A percentile compares a stretch with the other conserved stretches of the same genome.
phyloP scores from a whole-genome alignment of 2,329 filamentous ascomycete genomes.

The Nemania sp. region DNA sequence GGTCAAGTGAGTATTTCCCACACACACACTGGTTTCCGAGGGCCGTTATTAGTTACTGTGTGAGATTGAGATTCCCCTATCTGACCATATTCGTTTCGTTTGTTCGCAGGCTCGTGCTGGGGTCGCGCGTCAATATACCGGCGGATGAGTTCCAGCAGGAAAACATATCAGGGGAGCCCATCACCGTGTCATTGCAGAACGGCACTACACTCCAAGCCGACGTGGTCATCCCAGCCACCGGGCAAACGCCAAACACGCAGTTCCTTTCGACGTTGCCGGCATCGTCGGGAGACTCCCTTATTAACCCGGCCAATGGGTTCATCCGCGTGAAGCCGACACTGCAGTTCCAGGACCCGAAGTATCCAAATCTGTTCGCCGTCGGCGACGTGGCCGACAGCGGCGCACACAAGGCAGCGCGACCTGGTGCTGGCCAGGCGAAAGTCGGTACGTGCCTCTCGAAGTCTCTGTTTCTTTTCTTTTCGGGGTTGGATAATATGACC shows the following conservation, averaged over 20 bases:
- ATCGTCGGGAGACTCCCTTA: constrained; percentile 38
- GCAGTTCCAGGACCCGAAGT: constrained; percentile 55
- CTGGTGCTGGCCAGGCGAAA: constrained; percentile 58
- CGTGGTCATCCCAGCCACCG: constrained; percentile 60
- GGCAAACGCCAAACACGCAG: constrained; percentile 61
- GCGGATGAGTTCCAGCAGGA: constrained; percentile 42
- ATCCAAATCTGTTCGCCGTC: constrained; percentile 61
- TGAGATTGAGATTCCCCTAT: too few relatives aligned
- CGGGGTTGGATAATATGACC: too few relatives aligned
- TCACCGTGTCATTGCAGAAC: constrained; percentile 50
- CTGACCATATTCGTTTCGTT: neutral
- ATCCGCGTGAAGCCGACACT: constrained; percentile 60
- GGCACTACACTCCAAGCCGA: constrained; percentile 54
- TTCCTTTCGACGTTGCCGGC: constrained; percentile 52
- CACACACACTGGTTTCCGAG: too few relatives aligned
- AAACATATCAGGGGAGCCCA: constrained; percentile 31
- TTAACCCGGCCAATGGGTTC: constrained; percentile 50
- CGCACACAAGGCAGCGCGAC: constrained; percentile 58
- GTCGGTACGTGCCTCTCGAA: constrained; percentile 35
- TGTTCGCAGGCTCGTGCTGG: constrained; percentile 42
- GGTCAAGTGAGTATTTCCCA: constrained; percentile 45
- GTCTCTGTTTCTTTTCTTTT: neutral
- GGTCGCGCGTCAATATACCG: constrained; percentile 48
- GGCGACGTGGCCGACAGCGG: constrained; percentile 64
- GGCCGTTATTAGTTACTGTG: too few relatives aligned